Evolutionary conservation across 768 basidiomycete species (phyloP).

Genomic region (Postia placenta): DNA sequence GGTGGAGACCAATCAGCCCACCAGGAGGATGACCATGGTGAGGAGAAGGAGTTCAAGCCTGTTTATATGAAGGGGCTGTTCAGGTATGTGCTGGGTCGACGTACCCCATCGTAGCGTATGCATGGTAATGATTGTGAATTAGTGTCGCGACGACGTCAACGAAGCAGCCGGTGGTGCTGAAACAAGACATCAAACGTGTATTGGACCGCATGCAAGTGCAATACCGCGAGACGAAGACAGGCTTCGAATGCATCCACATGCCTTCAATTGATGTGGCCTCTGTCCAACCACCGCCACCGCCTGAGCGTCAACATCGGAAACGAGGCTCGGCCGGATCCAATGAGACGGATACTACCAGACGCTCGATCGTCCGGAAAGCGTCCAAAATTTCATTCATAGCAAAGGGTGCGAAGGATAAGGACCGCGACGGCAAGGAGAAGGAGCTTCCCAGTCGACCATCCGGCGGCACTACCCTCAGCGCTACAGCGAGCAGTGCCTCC

Average conservation of each 20-base stretch:
- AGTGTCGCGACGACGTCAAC: conserved; percentile 96
- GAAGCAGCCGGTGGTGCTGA: conserved; percentile 74
- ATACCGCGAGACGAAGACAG: conserved; percentile 83
- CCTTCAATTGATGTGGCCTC: conserved; percentile 91
- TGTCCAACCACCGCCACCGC: conserved; percentile 40
- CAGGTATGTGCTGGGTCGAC: conserved; percentile 46
- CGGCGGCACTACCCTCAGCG: conserved; percentile 43
- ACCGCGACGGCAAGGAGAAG: conserved; percentile 42
- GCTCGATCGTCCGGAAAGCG: conserved; percentile 63
- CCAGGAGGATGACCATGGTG: conserved; percentile 40
- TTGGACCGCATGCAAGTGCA: conserved; percentile 94
- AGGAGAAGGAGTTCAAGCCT: conserved; percentile 83
- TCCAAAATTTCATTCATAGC: conserved; percentile 76
- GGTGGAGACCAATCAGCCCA: conserved; percentile 17
- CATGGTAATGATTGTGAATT: conserved; percentile 6
- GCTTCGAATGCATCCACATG: conserved; percentile 94
- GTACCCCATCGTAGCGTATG: neutral
- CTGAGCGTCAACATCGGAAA: conserved; percentile 32
- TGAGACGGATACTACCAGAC: conserved; percentile 43
- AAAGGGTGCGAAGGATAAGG: conserved; percentile 43
- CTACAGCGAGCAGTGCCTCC: conserved; percentile 71
- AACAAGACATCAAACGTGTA: conserved; percentile 78
- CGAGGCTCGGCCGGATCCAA: conserved; percentile 44
- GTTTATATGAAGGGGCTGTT: conserved; percentile 95
- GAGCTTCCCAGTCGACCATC: conserved; percentile 40